Evolutionary conservation across 176 grass and related monocot species (phyloP).

Genomic region (Pontederia crassipes): DNA sequence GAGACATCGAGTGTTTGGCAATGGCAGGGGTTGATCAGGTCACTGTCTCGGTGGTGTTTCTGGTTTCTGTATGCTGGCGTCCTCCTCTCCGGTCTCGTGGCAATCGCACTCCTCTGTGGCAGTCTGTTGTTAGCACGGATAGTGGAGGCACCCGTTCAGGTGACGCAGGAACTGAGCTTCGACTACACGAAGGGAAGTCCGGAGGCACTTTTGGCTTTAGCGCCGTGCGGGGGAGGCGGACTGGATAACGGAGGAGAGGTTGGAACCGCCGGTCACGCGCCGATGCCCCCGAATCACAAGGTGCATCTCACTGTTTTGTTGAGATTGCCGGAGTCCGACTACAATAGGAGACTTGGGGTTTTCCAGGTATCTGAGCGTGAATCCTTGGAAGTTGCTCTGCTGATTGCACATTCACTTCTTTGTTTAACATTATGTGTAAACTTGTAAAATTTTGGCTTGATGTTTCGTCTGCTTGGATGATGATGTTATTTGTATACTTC

Average conservation of each 20-base stretch:
- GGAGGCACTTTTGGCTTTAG: conserved; percentile 37
- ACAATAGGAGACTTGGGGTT: conserved; percentile 73
- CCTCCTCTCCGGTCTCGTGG: conserved; percentile 42
- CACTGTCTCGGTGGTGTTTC: conserved; percentile 43
- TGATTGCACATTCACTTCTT: background rate
- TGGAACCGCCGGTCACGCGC: background rate
- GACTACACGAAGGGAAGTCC: conserved; percentile 84
- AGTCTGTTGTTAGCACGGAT: conserved; percentile 40
- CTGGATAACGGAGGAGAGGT: background rate
- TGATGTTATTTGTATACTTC: too few species aligned
- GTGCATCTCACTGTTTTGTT: conserved; percentile 50
- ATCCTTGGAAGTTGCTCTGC: too few species aligned
- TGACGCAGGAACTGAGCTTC: conserved; percentile 66
- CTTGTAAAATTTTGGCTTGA: too few species aligned
- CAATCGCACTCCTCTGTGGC: conserved; percentile 51
- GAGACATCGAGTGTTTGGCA: conserved; percentile 24
- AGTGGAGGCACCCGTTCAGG: conserved; percentile 60
- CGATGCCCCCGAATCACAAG: conserved; percentile 58
- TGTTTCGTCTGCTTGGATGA: too few species aligned
- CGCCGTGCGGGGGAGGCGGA: conserved; percentile 5
- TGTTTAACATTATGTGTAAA: background rate
- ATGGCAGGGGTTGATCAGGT: conserved; percentile 25
- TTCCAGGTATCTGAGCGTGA: conserved; percentile 47
- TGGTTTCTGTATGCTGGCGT: conserved; percentile 66
- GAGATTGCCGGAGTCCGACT: conserved; percentile 78